phyloP scores from a whole-genome alignment of 257 asterid genomes.

The Scutellaria galericulata region DNA sequence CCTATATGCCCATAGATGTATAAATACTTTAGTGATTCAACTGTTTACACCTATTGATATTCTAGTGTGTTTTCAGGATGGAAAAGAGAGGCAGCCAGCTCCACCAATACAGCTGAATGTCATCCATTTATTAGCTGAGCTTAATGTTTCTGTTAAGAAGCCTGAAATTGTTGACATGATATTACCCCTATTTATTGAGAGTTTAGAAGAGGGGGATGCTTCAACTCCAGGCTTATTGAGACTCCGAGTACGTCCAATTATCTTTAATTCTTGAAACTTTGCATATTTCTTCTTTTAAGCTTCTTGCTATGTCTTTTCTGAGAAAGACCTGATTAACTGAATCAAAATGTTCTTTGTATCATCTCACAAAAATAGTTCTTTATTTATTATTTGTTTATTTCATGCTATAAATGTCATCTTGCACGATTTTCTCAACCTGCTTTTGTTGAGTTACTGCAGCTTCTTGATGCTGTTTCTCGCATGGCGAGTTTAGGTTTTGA shows the following conservation, averaged over 20 bases:
- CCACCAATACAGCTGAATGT: constrained; percentile 84
- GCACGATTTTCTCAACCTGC: constrained; percentile 56
- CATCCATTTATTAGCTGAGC: constrained; percentile 85
- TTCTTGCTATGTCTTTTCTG: constrained; percentile 16
- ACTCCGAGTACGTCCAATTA: constrained; percentile 69
- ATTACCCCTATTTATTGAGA: constrained; percentile 87
- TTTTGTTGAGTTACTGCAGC: constrained; percentile 88
- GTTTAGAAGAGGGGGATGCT: constrained; percentile 99
- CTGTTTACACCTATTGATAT: constrained; percentile 24
- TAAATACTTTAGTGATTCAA: constrained; percentile 8
- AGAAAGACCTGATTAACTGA: constrained; percentile 23
- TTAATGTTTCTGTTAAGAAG: constrained; percentile 74
- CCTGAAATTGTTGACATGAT: constrained; percentile 97
- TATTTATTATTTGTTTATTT: neutral
- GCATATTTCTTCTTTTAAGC: constrained; percentile 28
- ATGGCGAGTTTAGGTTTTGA: constrained; percentile 97
- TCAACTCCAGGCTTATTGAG: constrained; percentile 86
- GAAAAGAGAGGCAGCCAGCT: constrained; percentile 71
- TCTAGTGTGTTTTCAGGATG: constrained; percentile 62
- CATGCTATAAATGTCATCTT: constrained; percentile 27
- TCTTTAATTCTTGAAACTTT: constrained; percentile 26
- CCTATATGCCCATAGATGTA: constrained; percentile 27
- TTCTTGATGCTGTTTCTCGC: constrained; percentile 99
- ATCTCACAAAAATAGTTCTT: neutral
- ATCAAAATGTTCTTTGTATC: neutral